Base-by-base conservation (phyloP, 176 grass and related monocot species). In the Paspalum vaginatum region DNA sequence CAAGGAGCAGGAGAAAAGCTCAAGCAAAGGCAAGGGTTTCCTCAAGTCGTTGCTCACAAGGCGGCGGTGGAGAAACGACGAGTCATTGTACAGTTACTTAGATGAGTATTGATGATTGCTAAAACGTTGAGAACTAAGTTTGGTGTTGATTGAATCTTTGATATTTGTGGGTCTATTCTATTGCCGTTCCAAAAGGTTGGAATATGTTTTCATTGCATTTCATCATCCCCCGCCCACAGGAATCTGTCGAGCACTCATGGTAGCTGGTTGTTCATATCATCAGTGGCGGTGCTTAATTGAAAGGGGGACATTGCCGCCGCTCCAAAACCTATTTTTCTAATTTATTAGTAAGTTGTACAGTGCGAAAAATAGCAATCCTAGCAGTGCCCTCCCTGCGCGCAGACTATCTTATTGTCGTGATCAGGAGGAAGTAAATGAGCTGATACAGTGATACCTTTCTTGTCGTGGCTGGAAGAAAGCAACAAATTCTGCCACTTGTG, bases 61-160 rank as follows among this genome's bases (percentile, higher is more conserved):
- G 81, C 88, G 84, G 17, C 81, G 90, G 41, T 98, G 90, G 65
- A 91, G 91, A 81, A 92, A 87, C 8, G 90, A 98, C 2, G 92
- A 94, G 59, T 94, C 92, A 6, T 71, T 98, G 85, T 98, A 98
- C 81, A 93, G 75, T 83, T 98, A 98, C 84, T 83, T 98, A 82
- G 90, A 98, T 55, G 95, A 98, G 53, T 98, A 97, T 70, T 97
- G 76, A 89, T 76, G 79, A 89, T 76, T 3, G 17, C 51, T 67
- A 18, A 15, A 50, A 77, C 68, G 66, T 73, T 14, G 14, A 32
- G 39, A 26, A 11, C 21, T 8, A 32, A 17, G 9, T 68, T 57
- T 61, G 54, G 15, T 69, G 76, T 74, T 68, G 10, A 27, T 9
- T 24, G 15, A 68, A 58, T 74, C 51, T 42, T 65, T 69, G 68